Percentiles rank a stretch among this genome's conserved stretches.
Conservation (phyloP, 2,329 filamentous ascomycete genomes). For the Colletotrichum camelliae region DNA sequence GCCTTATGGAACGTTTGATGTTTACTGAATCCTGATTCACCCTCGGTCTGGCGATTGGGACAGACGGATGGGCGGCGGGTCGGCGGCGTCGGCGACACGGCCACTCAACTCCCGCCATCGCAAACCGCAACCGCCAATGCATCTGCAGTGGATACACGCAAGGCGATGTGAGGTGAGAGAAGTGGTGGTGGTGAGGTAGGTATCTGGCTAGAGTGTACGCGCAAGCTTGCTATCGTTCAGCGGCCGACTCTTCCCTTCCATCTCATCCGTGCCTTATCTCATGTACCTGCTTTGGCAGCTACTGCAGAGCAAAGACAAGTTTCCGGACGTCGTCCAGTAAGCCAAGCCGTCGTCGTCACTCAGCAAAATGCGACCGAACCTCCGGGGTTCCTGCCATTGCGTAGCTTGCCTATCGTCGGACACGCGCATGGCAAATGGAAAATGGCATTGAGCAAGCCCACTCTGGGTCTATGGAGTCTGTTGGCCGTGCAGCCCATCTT, state of each 20-base stretch:
- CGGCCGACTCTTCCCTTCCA: not conserved
- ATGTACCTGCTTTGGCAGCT: not conserved
- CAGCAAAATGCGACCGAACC: not conserved
- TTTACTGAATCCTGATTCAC: not conserved
- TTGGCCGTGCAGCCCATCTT: not conserved
- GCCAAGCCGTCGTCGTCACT: slow-evolving; percentile 1
- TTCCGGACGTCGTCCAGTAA: not conserved
- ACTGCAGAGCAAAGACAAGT: not conserved
- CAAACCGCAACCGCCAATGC: not conserved
- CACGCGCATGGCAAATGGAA: not conserved
- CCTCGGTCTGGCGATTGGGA: not conserved
- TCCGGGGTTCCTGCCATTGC: not conserved
- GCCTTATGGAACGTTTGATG: not conserved
- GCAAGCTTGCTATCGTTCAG: slow-evolving; percentile 4
- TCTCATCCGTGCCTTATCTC: not conserved
- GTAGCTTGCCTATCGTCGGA: not conserved
- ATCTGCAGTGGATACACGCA: not conserved
- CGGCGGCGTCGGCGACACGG: not conserved
- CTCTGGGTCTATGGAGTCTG: not conserved
- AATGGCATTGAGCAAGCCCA: not conserved
- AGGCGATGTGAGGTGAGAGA: not conserved
- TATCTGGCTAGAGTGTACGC: slow-evolving; percentile 1
- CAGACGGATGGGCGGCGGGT: not conserved
- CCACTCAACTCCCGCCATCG: not conserved
- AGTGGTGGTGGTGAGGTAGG: not conserved